Conservation (phyloP, 2,329 filamentous ascomycete genomes). For the Hypoxylon sp. region DNA sequence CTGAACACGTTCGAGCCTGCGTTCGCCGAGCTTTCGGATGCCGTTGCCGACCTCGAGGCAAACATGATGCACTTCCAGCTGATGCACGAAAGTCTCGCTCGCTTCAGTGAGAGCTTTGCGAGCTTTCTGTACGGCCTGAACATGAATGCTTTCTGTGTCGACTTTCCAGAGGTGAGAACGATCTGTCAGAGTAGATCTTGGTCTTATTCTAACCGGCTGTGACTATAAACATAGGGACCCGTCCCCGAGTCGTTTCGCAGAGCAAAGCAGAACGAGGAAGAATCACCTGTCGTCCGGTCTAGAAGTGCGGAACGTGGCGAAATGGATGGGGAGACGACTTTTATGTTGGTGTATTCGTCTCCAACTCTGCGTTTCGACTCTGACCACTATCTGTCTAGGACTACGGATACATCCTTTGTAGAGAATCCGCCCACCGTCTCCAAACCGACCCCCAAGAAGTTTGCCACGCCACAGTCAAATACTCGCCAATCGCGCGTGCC, state of each 20-base stretch:
- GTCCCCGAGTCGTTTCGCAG: slow-evolving; percentile 82
- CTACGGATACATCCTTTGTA: slow-evolving; percentile 89
- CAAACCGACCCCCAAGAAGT: slow-evolving; percentile 56
- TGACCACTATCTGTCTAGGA: slow-evolving; percentile 60
- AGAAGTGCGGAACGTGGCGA: slow-evolving; percentile 47
- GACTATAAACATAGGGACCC: slow-evolving; percentile 66
- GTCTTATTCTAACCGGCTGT: slow-evolving; percentile 15
- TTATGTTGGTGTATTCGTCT: slow-evolving; percentile 66
- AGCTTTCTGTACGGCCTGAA: slow-evolving; percentile 95
- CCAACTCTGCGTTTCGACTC: slow-evolving; percentile 31
- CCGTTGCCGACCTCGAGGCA: slow-evolving; percentile 93
- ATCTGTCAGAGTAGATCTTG: neutral
- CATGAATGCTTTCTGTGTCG: slow-evolving; percentile 99
- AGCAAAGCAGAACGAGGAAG: slow-evolving; percentile 65
- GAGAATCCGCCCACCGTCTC: slow-evolving; percentile 76
- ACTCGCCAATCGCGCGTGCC: slow-evolving; percentile 58
- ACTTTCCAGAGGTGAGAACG: slow-evolving; percentile 82
- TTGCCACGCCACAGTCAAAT: slow-evolving; percentile 49
- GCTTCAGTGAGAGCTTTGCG: slow-evolving; percentile 96
- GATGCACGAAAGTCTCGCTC: slow-evolving; percentile 91
- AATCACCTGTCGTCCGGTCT: slow-evolving; percentile 45
- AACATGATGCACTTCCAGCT: slow-evolving; percentile 98
- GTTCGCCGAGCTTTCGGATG: slow-evolving; percentile 92
- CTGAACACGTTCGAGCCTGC: slow-evolving; percentile 86
- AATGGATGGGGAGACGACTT: slow-evolving; percentile 76